Evolutionary conservation across 1,139 yeast species (phyloP), one percentile per base, ranked within the genome.

Genomic region (Pichia sp.): DNA sequence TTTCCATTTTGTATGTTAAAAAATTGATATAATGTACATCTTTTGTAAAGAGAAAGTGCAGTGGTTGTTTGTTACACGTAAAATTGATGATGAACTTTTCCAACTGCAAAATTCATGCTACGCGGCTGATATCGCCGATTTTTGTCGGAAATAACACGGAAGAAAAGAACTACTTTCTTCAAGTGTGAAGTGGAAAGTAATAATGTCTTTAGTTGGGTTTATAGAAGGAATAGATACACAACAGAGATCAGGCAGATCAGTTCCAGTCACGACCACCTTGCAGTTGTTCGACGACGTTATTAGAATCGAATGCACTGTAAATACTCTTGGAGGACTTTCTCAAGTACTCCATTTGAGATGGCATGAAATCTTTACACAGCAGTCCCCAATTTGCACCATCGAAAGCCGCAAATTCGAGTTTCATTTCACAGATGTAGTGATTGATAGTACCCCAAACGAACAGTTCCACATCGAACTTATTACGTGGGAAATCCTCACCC

Each of bases 391-490:
- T 29, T 13, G 35, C 30, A 26, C 34, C 39, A 3, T 34, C 39
- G 21, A 46, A 45, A 3, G 34, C 34, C 14, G 23, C 25, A 14
- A 46, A 33, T 3, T 32, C 30, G 2, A 29, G 7, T 14, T 32
- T 37, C n/a, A 29, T 28, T 15, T 38, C 47, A 40, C 50, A 46
- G 12, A 46, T 29, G 15, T 42, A 38, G 13, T 40, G 37, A 16
- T 44, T 40, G 29, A 45, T 48, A 5, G 36, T 37, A 19, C 49
- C 44, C 55, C 56, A 53, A 15, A 53, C 33, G 38, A 48, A 41
- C 9, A 42, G 32, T 38, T 53, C 58, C 13, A 53, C 37, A 40
- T 53, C 58, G 32, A 45, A 47, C 3, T 53, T 50, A 14, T 42
- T 37, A 13, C 41, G 35, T 16, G 48, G 45, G 37, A 46, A 52